phyloP scores from a whole-genome alignment of 2,329 filamentous ascomycete species.

The Fonsecaea erecta region DNA sequence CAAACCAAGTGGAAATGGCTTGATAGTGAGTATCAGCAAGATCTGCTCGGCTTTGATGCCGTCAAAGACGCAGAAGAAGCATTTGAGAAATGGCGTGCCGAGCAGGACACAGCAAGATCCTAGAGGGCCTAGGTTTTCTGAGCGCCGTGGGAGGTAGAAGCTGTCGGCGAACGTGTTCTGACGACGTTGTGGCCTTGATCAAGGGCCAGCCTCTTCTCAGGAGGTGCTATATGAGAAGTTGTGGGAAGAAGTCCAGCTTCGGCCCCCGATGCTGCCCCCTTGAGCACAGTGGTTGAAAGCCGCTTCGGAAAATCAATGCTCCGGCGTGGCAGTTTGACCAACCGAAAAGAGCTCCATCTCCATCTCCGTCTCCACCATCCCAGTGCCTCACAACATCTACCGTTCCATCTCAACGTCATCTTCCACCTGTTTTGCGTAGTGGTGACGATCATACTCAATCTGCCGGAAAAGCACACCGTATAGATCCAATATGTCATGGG shows the following conservation, averaged over 20 bases:
- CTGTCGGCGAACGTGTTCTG: neutral
- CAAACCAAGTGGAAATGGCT: constrained; percentile 15
- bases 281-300: neutral
- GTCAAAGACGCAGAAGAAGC: constrained; percentile 8
- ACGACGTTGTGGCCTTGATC: too few relatives aligned
- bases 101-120: neutral
- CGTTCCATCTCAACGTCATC: neutral
- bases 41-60: constrained; percentile 21
- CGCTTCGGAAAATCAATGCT: too few relatives aligned
- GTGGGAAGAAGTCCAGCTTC: neutral
- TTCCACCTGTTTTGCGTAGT: neutral
- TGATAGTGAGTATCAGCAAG: constrained; percentile 15
- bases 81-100: constrained; percentile 15
- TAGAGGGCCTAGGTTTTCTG: neutral
- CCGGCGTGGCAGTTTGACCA: neutral
- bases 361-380: neutral
- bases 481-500: neutral
- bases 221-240: neutral
- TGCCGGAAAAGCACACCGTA: neutral
- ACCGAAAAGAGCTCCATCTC: neutral
- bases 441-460: neutral
- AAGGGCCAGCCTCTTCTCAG: too few relatives aligned
- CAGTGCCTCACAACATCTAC: too few relatives aligned
- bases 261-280: neutral
- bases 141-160: neutral